Conservation (phyloP, 2,329 filamentous ascomycete species). For the Arthrocladium fulminans region DNA sequence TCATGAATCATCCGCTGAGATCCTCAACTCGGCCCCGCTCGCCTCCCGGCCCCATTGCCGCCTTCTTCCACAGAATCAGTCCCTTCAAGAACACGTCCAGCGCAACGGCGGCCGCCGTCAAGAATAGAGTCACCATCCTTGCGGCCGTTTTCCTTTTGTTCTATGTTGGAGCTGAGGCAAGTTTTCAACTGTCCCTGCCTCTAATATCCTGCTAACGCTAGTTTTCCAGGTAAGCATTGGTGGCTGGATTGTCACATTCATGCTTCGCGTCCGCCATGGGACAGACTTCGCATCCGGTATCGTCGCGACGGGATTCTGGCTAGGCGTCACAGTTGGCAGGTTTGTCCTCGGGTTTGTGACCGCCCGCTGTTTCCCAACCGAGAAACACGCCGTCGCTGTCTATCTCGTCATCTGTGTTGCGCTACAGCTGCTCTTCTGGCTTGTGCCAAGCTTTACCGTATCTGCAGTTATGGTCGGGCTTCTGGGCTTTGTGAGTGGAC, state of each 20-base stretch:
- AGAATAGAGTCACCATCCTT: conserved; percentile 54
- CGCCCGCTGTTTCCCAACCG: conserved; percentile 46
- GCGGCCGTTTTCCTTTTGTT: conserved; percentile 63
- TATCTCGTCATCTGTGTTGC: conserved; percentile 57
- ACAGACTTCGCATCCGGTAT: conserved; percentile 64
- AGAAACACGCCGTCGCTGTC: conserved; percentile 51
- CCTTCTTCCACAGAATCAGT: background rate
- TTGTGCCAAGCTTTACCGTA: conserved; percentile 63
- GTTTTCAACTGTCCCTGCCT: no score
- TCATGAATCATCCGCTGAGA: conserved; percentile 4
- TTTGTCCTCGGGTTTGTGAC: conserved; percentile 65
- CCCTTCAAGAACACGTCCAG: conserved; percentile 37
- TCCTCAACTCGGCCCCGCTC: background rate
- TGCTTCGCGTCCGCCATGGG: conserved; percentile 67
- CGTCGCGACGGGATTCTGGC: conserved; percentile 65
- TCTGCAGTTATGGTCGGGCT: conserved; percentile 62
- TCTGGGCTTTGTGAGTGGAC: conserved; percentile 52
- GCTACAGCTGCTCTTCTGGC: conserved; percentile 67
- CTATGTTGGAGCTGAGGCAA: conserved; percentile 72
- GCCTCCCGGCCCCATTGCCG: background rate
- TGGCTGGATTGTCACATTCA: conserved; percentile 71
- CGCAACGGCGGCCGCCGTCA: conserved; percentile 25
- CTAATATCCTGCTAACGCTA: no score
- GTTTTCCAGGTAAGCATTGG: conserved; percentile 57
- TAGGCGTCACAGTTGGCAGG: conserved; percentile 64